phyloP scores from a whole-genome alignment of 2,329 filamentous ascomycete species.

The Paraphoma sp. region DNA sequence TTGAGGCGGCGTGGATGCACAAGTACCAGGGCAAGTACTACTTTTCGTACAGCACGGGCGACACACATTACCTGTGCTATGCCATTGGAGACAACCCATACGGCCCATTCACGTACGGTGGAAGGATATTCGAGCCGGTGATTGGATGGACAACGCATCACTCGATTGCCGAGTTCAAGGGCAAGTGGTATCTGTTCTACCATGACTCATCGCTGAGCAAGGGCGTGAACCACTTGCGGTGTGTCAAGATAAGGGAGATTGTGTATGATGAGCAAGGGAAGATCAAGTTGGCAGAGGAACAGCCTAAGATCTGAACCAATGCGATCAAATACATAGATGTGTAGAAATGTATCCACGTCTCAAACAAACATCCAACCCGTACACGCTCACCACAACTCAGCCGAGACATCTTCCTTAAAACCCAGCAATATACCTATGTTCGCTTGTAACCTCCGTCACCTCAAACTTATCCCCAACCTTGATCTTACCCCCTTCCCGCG shows the following conservation, averaged over 20 bases:
- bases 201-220: conserved; percentile 74
- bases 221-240: conserved; percentile 73
- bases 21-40: conserved; percentile 74
- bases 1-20: conserved; percentile 83
- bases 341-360: neutral
- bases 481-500: conserved; percentile 63
- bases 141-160: conserved; percentile 84
- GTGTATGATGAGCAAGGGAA: conserved; percentile 71
- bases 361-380: neutral
- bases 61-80: conserved; percentile 77
- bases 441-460: conserved; percentile 62
- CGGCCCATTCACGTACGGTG: conserved; percentile 76
- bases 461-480: conserved; percentile 66
- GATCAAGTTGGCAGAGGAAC: conserved; percentile 54
- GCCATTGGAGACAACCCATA: conserved; percentile 69
- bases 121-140: conserved; percentile 76
- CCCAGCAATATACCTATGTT: conserved; percentile 61
- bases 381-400: neutral
- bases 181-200: conserved; percentile 77
- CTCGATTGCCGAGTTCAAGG: conserved; percentile 75
- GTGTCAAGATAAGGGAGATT: conserved; percentile 77
- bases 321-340: neutral
- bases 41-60: conserved; percentile 79
- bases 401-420: conserved; percentile 20
- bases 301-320: conserved; percentile 31